Percentiles rank a stretch among this genome's conserved stretches.
These are phyloP conservation scores for Apium graveolens DNA, from an alignment of 129 eudicot species.

Conservation along the genomic window DNA sequence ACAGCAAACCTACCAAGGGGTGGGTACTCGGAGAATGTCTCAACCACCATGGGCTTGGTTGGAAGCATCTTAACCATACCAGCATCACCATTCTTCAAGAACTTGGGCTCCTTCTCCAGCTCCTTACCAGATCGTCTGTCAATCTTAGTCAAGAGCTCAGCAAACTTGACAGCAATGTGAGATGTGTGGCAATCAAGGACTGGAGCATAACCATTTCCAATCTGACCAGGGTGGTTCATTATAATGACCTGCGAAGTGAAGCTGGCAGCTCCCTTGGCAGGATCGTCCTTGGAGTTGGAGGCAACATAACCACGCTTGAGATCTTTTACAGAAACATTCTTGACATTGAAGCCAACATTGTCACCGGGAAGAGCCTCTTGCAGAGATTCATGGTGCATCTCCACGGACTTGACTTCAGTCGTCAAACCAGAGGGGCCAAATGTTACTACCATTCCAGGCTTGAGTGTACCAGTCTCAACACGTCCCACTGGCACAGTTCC, in stretches of 20 bases:
- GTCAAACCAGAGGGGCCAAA: constrained; percentile 14
- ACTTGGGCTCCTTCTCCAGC: constrained; percentile 15
- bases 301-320: not conserved
- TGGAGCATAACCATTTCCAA: constrained; percentile 12
- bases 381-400: constrained; percentile 18
- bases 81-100: constrained; percentile 15
- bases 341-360: not conserved
- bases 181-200: constrained; percentile 17
- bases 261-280: not conserved
- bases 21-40: constrained; percentile 5
- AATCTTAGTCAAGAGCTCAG: constrained; percentile 14
- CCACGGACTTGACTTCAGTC: constrained; percentile 19
- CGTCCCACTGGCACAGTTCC: constrained; percentile 21
- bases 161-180: constrained; percentile 18
- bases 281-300: not conserved
- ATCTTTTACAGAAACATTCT: not conserved
- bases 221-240: constrained; percentile 19
- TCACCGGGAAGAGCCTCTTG: constrained; percentile 12
- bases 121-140: constrained; percentile 17
- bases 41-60: constrained; percentile 8
- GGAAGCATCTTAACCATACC: constrained; percentile 15
- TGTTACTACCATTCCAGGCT: constrained; percentile 16
- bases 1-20: constrained; percentile 18
- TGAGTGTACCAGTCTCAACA: constrained; percentile 16
- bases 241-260: constrained; percentile 17